Evolutionary conservation across 2,329 filamentous ascomycete genomes (phyloP).

Genomic region (Microascus cirrosus): DNA sequence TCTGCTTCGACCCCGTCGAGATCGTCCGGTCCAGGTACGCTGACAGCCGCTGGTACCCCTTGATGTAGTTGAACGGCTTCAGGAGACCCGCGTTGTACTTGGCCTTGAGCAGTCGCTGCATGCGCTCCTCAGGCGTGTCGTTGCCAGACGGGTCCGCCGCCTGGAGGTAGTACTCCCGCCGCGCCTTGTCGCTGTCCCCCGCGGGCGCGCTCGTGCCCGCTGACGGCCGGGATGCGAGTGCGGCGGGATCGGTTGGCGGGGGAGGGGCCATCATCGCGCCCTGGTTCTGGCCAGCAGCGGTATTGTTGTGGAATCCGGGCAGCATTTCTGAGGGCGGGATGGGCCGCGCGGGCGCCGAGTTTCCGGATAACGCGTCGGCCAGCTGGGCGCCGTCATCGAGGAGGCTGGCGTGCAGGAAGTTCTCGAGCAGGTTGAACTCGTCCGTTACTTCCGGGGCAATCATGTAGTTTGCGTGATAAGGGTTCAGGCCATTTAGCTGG

Average conservation of each 20-base stretch:
- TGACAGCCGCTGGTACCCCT: conserved; percentile 81
- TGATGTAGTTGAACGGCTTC: conserved; percentile 97
- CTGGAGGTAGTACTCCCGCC: conserved; percentile 87
- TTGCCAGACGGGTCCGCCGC: conserved; percentile 36
- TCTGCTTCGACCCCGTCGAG: conserved; percentile 69
- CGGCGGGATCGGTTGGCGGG: conserved; percentile 8
- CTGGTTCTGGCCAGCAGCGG: conserved; percentile 15
- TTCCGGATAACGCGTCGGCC: conserved; percentile 42
- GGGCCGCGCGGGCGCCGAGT: conserved; percentile 18
- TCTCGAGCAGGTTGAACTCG: conserved; percentile 93
- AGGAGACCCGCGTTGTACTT: conserved; percentile 94
- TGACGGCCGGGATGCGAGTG: conserved; percentile 7
- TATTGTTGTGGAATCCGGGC: conserved; percentile 33
- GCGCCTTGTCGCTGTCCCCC: conserved; percentile 51
- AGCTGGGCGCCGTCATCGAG: conserved; percentile 71
- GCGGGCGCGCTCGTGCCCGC: conserved; percentile 17
- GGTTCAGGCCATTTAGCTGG: conserved; percentile 89
- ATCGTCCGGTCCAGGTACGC: conserved; percentile 89
- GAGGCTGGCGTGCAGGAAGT: conserved; percentile 86
- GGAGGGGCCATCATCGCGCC: conserved; percentile 17
- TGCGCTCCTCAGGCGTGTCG: conserved; percentile 76
- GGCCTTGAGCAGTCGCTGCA: conserved; percentile 86
- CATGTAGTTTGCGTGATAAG: conserved; percentile 88
- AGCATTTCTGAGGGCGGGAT: conserved; percentile 25
- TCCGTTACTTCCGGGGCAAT: conserved; percentile 86